Conservation (phyloP, 805 yeast genomes). For the Nakazawaea peltata region DNA sequence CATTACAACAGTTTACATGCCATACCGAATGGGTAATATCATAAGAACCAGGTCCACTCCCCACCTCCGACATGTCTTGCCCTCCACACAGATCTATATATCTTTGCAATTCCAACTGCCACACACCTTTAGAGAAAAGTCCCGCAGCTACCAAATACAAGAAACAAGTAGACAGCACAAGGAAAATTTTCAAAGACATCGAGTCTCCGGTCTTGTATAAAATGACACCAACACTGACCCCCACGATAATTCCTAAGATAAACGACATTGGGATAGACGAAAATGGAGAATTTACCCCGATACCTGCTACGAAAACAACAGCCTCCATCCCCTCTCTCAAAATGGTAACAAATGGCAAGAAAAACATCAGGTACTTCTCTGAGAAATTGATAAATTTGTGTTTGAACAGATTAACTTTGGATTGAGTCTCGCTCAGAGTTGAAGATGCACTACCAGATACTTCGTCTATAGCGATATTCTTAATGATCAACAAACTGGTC, state of each 20-base stretch:
- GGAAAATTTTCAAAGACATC: constrained; percentile 32
- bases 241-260: constrained; percentile 26
- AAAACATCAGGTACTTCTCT: constrained; percentile 79
- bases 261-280: constrained; percentile 23
- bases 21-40: constrained; percentile 36
- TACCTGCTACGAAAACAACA: constrained; percentile 85
- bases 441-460: no score
- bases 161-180: constrained; percentile 33
- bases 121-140: constrained; percentile 34
- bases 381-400: constrained; percentile 45
- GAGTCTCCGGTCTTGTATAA: constrained; percentile 36
- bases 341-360: constrained; percentile 82
- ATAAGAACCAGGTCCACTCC: constrained; percentile 41
- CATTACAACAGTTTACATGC: constrained; percentile 45
- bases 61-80: constrained; percentile 37
- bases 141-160: constrained; percentile 39
- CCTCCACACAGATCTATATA: constrained; percentile 35
- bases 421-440: no score
- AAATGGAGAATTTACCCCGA: constrained; percentile 47
- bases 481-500: constrained; percentile 13
- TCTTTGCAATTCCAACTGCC: constrained; percentile 36
- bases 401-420: constrained; percentile 29
- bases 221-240: constrained; percentile 27
- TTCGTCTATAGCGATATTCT: constrained; percentile 6
- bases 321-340: constrained; percentile 89